Evolutionary conservation across 805 yeast genomes (phyloP).

Genomic region (Yarrowia sp.): DNA sequence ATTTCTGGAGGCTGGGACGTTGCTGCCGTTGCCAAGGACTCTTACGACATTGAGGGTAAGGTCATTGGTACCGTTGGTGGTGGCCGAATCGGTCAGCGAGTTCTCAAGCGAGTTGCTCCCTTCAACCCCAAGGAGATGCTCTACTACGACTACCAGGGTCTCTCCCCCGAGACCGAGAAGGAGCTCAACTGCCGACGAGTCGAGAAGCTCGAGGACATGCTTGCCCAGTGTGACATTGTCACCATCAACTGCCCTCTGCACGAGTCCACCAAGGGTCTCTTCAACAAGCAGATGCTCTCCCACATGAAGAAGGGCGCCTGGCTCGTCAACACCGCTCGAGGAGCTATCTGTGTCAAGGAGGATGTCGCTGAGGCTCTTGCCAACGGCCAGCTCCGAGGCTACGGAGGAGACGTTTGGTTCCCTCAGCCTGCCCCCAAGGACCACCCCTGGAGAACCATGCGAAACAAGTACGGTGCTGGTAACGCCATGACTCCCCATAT

Average conservation of each 20-base stretch:
- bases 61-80: conserved; percentile 75
- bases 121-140: conserved; percentile 77
- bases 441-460: conserved; percentile 70
- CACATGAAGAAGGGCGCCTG: conserved; percentile 22
- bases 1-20: conserved; percentile 72
- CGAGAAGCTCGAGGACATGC: conserved; percentile 51
- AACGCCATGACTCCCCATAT: conserved; percentile 24
- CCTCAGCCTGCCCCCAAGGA: conserved; percentile 82
- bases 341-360: conserved; percentile 58
- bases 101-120: conserved; percentile 71
- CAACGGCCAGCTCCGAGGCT: conserved; percentile 59
- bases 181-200: conserved; percentile 61
- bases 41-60: conserved; percentile 77
- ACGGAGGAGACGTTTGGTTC: conserved; percentile 71
- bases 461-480: conserved; percentile 14
- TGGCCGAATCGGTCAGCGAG: conserved; percentile 81
- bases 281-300: conserved; percentile 12
- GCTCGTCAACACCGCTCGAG: conserved; percentile 26
- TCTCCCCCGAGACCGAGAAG: conserved; percentile 55
- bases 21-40: conserved; percentile 75
- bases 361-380: conserved; percentile 57
- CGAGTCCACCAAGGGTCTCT: conserved; percentile 25
- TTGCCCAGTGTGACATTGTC: conserved; percentile 55
- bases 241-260: conserved; percentile 61
- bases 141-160: conserved; percentile 76